phyloP scores from a whole-genome alignment of 2,329 filamentous ascomycete species.

The Cercospora berteroae region DNA sequence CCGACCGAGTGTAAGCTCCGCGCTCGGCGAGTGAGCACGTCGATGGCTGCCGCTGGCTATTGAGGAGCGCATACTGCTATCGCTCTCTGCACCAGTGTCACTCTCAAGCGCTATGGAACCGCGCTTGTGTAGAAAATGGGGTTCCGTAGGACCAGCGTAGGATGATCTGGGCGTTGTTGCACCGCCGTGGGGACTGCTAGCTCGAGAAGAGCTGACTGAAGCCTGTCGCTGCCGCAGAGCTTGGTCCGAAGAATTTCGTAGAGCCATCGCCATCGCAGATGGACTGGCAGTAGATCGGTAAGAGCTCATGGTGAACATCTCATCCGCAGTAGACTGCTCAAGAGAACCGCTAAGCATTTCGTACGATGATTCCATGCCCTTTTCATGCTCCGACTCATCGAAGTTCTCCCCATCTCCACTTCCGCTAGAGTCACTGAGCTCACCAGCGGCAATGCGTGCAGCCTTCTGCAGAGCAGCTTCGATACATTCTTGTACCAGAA shows the following conservation, averaged over 20 bases:
- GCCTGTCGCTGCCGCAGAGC: slow-evolving; percentile 53
- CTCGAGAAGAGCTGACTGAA: slow-evolving; percentile 73
- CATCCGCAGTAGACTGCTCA: slow-evolving; percentile 46
- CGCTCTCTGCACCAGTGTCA: slow-evolving; percentile 78
- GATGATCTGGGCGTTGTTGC: slow-evolving; percentile 91
- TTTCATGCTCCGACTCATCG: slow-evolving; percentile 27
- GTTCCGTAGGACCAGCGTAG: slow-evolving; percentile 56
- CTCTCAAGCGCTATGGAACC: slow-evolving; percentile 79
- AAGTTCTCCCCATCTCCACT: slow-evolving; percentile 28
- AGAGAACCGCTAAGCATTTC: slow-evolving; percentile 37
- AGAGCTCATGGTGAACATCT: slow-evolving; percentile 25
- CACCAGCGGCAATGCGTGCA: slow-evolving; percentile 79
- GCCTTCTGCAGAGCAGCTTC: slow-evolving; percentile 88
- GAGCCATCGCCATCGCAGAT: slow-evolving; percentile 56
- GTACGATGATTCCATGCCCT: slow-evolving; percentile 12
- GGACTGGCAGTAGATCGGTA: slow-evolving; percentile 31
- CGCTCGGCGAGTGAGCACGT: slow-evolving; percentile 85
- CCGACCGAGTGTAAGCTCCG: slow-evolving; percentile 74
- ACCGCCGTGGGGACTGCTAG: slow-evolving; percentile 72
- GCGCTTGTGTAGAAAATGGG: slow-evolving; percentile 65
- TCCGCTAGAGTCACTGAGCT: slow-evolving; percentile 72
- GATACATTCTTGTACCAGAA: slow-evolving; percentile 93
- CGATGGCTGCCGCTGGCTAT: slow-evolving; percentile 55
- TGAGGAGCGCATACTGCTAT: slow-evolving; percentile 83
- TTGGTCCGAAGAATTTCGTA: slow-evolving; percentile 55